phyloP scores from a whole-genome alignment of 805 yeast species.

The Yamadazyma paraphyllophila region DNA sequence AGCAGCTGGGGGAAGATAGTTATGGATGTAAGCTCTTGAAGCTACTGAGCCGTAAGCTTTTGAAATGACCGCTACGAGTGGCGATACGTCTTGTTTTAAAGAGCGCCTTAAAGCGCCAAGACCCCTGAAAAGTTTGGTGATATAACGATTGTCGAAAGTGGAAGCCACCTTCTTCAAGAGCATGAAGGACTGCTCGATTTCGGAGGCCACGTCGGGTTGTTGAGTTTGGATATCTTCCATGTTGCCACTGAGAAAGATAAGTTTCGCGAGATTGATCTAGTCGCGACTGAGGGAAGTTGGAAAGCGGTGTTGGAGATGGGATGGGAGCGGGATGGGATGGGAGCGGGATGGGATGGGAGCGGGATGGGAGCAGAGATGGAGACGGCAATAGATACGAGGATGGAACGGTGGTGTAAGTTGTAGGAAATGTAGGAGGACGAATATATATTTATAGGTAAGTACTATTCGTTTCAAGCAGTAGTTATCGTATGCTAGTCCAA shows the following conservation, averaged over 20 bases:
- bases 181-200: conserved; percentile 43
- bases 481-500: too few species aligned
- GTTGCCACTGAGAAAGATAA: conserved; percentile 11
- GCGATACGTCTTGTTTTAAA: conserved; percentile 41
- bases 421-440: too few species aligned
- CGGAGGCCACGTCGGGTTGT: conserved; percentile 12
- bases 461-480: too few species aligned
- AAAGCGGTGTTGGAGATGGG: neutral
- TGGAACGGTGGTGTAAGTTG: neutral
- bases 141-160: conserved; percentile 81
- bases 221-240: conserved; percentile 7
- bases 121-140: conserved; percentile 82
- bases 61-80: conserved; percentile 52
- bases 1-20: conserved; percentile 17
- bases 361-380: neutral
- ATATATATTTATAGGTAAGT: too few species aligned
- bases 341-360: neutral
- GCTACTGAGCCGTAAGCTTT: conserved; percentile 53
- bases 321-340: neutral
- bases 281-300: neutral
- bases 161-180: conserved; percentile 61
- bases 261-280: neutral
- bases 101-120: conserved; percentile 71
- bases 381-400: neutral
- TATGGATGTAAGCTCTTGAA: conserved; percentile 22